Percentiles rank a stretch among this genome's conserved stretches.
phyloP scores from a whole-genome alignment of 1,139 yeast genomes.

The Debaryomyces robertsiae region DNA sequence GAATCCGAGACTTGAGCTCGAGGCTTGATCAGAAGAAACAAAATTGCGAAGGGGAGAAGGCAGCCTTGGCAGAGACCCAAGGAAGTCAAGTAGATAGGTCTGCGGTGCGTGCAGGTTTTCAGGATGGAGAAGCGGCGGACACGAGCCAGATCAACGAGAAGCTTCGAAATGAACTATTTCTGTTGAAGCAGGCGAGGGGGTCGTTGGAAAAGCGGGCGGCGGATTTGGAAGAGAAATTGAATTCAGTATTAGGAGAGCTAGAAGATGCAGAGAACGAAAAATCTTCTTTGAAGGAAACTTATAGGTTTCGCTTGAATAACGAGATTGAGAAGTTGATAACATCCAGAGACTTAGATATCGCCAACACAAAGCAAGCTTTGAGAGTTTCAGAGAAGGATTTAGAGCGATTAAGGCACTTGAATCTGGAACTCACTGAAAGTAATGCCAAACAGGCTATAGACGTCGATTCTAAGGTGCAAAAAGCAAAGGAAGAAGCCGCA shows the following conservation, averaged over 20 bases:
- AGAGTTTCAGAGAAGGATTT: constrained; percentile 13
- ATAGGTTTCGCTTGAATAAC: constrained; percentile 31
- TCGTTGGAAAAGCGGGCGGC: neutral
- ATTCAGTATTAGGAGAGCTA: constrained; percentile 8
- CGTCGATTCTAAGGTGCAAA: constrained; percentile 9
- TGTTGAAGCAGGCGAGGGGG: neutral
- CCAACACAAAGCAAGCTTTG: constrained; percentile 14
- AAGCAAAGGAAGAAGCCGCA: constrained; percentile 10
- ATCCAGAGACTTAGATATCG: constrained; percentile 28
- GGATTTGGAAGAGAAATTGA: neutral
- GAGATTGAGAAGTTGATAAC: constrained; percentile 33
- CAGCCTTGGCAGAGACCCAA: too few relatives aligned
- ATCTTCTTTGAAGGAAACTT: constrained; percentile 24
- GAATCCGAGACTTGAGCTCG: constrained; percentile 7
- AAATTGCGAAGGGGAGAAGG: too few relatives aligned
- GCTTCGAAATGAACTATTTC: neutral
- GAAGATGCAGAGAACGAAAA: constrained; percentile 15
- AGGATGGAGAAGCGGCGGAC: too few relatives aligned
- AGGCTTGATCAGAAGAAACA: too few relatives aligned
- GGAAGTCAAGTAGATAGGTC: too few relatives aligned
- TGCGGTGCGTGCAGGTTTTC: too few relatives aligned
- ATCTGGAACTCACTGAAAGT: neutral
- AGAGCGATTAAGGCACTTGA: neutral
- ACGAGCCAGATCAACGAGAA: too few relatives aligned
- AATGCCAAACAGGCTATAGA: constrained; percentile 8